A percentile compares a stretch with the other conserved stretches of the same genome.
Evolutionary conservation across 2,329 filamentous ascomycete species (phyloP).

Genomic region (Rutstroemia sp.): DNA sequence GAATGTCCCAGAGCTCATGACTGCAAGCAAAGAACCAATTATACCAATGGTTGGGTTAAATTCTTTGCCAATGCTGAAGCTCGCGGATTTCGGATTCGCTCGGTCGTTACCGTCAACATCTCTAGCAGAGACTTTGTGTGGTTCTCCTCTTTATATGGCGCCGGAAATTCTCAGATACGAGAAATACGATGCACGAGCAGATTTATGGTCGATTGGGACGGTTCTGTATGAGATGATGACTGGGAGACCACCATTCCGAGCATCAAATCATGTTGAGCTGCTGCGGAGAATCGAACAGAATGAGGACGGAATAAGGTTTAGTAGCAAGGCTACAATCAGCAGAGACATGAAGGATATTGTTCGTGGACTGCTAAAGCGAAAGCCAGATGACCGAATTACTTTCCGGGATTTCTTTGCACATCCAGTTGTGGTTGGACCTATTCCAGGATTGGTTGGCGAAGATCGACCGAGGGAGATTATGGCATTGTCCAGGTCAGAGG

Average conservation of each 20-base stretch:
- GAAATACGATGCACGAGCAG: slow-evolving; percentile 93
- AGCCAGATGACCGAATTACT: slow-evolving; percentile 74
- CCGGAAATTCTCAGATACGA: slow-evolving; percentile 96
- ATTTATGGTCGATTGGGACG: slow-evolving; percentile 95
- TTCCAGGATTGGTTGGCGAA: slow-evolving; percentile 75
- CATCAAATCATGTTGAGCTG: slow-evolving; percentile 89
- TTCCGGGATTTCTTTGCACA: slow-evolving; percentile 83
- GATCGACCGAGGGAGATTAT: slow-evolving; percentile 43
- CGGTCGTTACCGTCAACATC: slow-evolving; percentile 84
- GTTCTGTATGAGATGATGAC: slow-evolving; percentile 94
- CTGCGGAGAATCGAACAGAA: slow-evolving; percentile 85
- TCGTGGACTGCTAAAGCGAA: slow-evolving; percentile 73
- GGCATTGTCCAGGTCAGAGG: slow-evolving; percentile 12
- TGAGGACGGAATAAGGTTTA: slow-evolving; percentile 79
- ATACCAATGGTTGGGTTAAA: slow-evolving; percentile 73
- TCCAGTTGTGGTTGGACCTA: slow-evolving; percentile 62
- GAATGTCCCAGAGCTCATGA: slow-evolving; percentile 62
- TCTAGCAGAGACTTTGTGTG: slow-evolving; percentile 90
- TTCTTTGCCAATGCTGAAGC: slow-evolving; percentile 90
- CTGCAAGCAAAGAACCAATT: slow-evolving; percentile 70
- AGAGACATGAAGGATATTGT: slow-evolving; percentile 75
- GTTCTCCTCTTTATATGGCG: slow-evolving; percentile 96
- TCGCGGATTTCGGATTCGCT: slow-evolving; percentile 98
- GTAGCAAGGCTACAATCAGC: slow-evolving; percentile 62
- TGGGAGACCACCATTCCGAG: slow-evolving; percentile 83